Base-by-base conservation (phyloP, 345 rosid genomes). In the Sonneratia alba region DNA sequence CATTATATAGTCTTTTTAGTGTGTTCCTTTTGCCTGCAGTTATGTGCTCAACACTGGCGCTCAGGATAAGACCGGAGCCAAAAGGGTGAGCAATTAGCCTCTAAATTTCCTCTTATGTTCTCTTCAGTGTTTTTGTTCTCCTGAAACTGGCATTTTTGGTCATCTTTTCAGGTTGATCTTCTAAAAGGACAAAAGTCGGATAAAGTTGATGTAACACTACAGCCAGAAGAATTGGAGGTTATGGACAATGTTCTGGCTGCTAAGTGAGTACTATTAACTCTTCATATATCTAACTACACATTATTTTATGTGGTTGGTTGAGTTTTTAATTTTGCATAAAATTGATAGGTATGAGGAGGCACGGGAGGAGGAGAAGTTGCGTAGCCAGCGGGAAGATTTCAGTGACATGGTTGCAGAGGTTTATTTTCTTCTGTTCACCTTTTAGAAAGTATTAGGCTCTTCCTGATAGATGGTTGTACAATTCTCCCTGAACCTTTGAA, bases 381-480 rank as follows among this genome's bases (percentile, higher is more conserved):
- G 96, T 34, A 96, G 88, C 82, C 95, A 92, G 76, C 89, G 85
- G n/a, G 97, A 88, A 79, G 97, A 96, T 72, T 92, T 96, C 81
- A 92, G 98, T 76, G 98, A 96, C 79, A 96, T 96, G 99, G 99
- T 96, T 49, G 92, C 96, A 1, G 98, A 96, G 99, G 99, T 91
- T 80, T 43, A 78, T 70, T 40, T 38, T 47, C 34, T 38, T 47
- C 34, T 66, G n/a, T 18, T 57, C 6, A 4, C 55, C 42, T 59
- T 55, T 19, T 53, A 4, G 6, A 53, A 21, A 18, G 59, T 16
- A 21, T 21, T 53, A 53, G 1, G n/a, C 22, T 53, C 24, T 53
- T 53, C n/a, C 6, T 53, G 9, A 13, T 19, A 53, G 5, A 53
- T 53, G 57, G 57, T 53, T 53, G 14, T 15, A 53, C n/a, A 15